These are phyloP conservation scores for Sporobolomyces phaffii DNA, from an alignment of 768 basidiomycete genomes.

Conservation along the genomic window DNA sequence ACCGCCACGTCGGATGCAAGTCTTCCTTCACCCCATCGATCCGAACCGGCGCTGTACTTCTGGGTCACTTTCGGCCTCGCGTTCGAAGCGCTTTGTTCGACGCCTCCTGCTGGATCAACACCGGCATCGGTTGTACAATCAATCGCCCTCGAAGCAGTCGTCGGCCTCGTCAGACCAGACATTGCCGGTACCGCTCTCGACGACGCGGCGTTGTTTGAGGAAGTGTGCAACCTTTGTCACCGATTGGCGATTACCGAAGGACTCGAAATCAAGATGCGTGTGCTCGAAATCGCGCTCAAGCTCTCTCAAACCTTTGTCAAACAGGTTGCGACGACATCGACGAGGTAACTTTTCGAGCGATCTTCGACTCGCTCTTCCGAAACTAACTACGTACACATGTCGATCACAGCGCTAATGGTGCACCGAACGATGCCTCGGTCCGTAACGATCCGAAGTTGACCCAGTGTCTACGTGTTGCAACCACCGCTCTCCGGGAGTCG, in stretches of 20 bases:
- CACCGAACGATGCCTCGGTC: background rate
- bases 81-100: conserved; percentile 72
- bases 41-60: conserved; percentile 74
- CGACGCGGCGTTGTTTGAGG: conserved; percentile 69
- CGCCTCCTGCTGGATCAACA: conserved; percentile 51
- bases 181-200: conserved; percentile 78
- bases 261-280: conserved; percentile 61
- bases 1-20: background rate
- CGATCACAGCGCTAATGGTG: conserved; percentile 13
- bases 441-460: conserved; percentile 47
- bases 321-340: background rate
- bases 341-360: conserved; percentile 22
- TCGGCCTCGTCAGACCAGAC: conserved; percentile 69
- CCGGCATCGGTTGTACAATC: conserved; percentile 48
- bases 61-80: conserved; percentile 88
- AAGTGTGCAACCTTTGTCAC: conserved; percentile 79
- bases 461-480: conserved; percentile 76
- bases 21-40: conserved; percentile 42
- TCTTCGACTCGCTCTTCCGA: background rate
- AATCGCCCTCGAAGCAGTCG: conserved; percentile 68
- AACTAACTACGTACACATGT: background rate
- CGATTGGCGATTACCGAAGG: conserved; percentile 83
- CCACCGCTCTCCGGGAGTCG: conserved; percentile 68
- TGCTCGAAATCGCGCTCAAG: conserved; percentile 62
- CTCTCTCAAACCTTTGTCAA: conserved; percentile 52